Evolutionary conservation across 352 stramenopile genomes (phyloP).

Genomic region (Globisporangium rhizosaccharum): DNA sequence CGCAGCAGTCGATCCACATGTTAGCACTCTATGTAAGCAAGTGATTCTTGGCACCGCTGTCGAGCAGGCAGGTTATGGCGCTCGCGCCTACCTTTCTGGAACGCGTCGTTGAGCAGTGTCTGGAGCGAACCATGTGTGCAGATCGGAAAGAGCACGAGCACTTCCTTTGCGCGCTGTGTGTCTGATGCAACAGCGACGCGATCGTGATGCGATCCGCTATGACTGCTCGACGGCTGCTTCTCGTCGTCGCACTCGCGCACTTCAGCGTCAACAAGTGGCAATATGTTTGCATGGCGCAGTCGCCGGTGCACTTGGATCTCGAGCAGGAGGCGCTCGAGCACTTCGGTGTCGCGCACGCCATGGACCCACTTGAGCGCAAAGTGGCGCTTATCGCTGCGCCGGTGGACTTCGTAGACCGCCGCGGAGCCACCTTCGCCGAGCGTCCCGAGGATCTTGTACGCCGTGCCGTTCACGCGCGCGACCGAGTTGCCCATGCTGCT

Average conservation of each 20-base stretch:
- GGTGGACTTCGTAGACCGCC: constrained; percentile 46
- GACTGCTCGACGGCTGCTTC: neutral
- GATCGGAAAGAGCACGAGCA: constrained; percentile 59
- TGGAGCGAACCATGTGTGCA: constrained; percentile 52
- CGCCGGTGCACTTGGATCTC: constrained; percentile 68
- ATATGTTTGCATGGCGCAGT: constrained; percentile 46
- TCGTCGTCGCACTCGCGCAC: constrained; percentile 17
- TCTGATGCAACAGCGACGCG: neutral
- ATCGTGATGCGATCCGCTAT: neutral
- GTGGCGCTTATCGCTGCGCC: constrained; percentile 19
- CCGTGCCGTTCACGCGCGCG: constrained; percentile 49
- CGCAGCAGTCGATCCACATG: neutral
- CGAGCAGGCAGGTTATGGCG: neutral
- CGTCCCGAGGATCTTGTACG: constrained; percentile 43
- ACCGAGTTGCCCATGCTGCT: constrained; percentile 52
- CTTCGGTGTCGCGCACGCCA: constrained; percentile 42
- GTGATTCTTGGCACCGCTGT: too few species aligned
- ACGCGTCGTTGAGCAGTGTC: constrained; percentile 32
- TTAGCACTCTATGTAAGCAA: neutral
- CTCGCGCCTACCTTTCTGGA: constrained; percentile 14
- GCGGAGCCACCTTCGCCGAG: constrained; percentile 73
- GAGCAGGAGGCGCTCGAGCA: constrained; percentile 50
- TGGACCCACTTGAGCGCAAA: constrained; percentile 70
- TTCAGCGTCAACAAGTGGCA: constrained; percentile 52
- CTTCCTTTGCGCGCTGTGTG: constrained; percentile 29